phyloP scores from a whole-genome alignment of 192 early-diverging fungal species.

The Entomortierella beljakovae region DNA sequence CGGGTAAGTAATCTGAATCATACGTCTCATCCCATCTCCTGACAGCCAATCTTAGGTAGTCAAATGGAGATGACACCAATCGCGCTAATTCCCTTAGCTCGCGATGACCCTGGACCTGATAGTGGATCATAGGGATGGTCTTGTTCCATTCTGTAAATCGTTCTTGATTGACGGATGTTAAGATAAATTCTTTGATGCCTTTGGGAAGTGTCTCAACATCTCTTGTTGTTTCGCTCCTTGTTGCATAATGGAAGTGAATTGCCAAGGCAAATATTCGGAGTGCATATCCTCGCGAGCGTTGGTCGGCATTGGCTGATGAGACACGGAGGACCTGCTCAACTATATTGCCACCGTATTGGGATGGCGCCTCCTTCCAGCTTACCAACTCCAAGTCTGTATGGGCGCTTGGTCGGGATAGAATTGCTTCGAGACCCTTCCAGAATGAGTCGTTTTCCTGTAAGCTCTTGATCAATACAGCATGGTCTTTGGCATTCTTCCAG shows the following conservation, averaged over 20 bases:
- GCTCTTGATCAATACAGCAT: conserved; percentile 46
- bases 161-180: conserved; percentile 9
- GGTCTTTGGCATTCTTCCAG: conserved; percentile 60
- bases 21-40: conserved; percentile 38
- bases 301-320: conserved; percentile 25
- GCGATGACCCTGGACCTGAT: conserved; percentile 26
- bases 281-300: conserved; percentile 26
- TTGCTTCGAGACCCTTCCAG: conserved; percentile 55
- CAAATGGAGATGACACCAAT: conserved; percentile 6
- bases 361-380: conserved; percentile 12
- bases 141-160: conserved; percentile 38
- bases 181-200: conserved; percentile 34
- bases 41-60: conserved; percentile 39
- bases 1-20: conserved; percentile 34
- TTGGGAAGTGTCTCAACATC: conserved; percentile 25
- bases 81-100: conserved; percentile 19
- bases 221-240: not conserved
- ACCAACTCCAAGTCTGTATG: conserved; percentile 26
- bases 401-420: conserved; percentile 34
- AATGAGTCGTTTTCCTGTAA: conserved; percentile 54
- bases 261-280: conserved; percentile 46
- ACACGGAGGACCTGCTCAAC: conserved; percentile 14
- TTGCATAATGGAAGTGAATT: conserved; percentile 27
- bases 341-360: conserved; percentile 12
- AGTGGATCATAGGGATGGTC: conserved; percentile 33